A percentile compares a stretch with the other conserved stretches of the same genome.
Evolutionary conservation across 1,284 basidiomycete species (phyloP).

Genomic region (Xerocomus amazonicus): DNA sequence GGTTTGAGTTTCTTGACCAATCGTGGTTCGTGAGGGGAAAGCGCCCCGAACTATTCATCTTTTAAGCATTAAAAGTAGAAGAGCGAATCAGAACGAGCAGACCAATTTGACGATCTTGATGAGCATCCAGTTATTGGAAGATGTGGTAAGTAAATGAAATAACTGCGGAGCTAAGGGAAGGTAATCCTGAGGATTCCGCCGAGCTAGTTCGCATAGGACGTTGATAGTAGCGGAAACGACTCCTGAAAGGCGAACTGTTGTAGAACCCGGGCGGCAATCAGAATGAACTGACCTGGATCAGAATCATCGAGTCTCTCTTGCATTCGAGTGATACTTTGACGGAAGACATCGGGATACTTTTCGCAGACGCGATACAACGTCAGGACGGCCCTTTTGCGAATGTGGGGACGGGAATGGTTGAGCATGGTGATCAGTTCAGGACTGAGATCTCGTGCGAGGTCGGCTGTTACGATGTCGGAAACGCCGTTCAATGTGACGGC

Average conservation of each 20-base stretch:
- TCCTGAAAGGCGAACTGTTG: conserved; percentile 42
- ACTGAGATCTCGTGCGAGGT: conserved; percentile 85
- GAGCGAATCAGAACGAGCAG: conserved; percentile 20
- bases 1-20: conserved; percentile 92
- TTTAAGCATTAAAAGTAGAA: conserved; percentile 6
- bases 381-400: conserved; percentile 87
- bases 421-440: conserved; percentile 87
- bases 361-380: conserved; percentile 76
- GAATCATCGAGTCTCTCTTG: conserved; percentile 85
- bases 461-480: conserved; percentile 84
- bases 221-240: conserved; percentile 93
- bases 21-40: conserved; percentile 90
- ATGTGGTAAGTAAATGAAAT: conserved; percentile 92
- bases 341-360: conserved; percentile 75
- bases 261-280: not conserved
- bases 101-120: conserved; percentile 99
- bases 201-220: conserved; percentile 90
- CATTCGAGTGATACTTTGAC: conserved; percentile 65
- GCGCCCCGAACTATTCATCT: conserved; percentile 72
- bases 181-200: conserved; percentile 75
- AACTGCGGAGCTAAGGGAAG: conserved; percentile 86
- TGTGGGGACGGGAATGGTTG: conserved; percentile 84
- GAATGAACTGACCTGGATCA: conserved; percentile 58
- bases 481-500: conserved; percentile 84
- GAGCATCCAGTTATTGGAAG: conserved; percentile 99